Conservation (phyloP, 2,329 filamentous ascomycete species). For the Ophiocordyceps australis region DNA sequence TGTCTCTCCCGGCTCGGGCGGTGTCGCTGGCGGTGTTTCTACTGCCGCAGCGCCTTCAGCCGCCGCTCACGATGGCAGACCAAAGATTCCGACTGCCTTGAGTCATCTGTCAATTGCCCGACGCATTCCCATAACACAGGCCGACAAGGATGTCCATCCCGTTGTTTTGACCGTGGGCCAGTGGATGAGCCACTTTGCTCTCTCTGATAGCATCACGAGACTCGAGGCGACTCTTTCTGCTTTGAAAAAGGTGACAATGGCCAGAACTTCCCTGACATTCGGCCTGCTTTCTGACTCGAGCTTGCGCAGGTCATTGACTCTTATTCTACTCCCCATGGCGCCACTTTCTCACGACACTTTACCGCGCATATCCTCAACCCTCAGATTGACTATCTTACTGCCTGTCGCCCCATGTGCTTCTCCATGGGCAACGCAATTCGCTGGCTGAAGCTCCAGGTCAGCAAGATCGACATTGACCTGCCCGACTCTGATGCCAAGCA, state of each 20-base stretch:
- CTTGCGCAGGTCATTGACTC: slow-evolving; percentile 81
- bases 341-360: slow-evolving; percentile 76
- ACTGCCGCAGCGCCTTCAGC: too few species aligned
- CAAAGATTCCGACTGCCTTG: slow-evolving; percentile 54
- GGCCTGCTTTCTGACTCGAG: too few species aligned
- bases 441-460: slow-evolving; percentile 83
- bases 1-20: slow-evolving; percentile 10
- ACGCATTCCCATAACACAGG: slow-evolving; percentile 31
- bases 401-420: slow-evolving; percentile 88
- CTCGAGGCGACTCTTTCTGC: slow-evolving; percentile 76
- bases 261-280: too few species aligned
- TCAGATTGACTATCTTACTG: slow-evolving; percentile 87
- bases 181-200: slow-evolving; percentile 74
- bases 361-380: slow-evolving; percentile 81
- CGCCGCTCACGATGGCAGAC: slow-evolving; percentile 29
- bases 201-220: slow-evolving; percentile 78
- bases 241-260: slow-evolving; percentile 74
- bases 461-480: slow-evolving; percentile 72
- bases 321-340: slow-evolving; percentile 77
- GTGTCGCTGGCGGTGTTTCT: too few species aligned
- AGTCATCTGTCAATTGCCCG: slow-evolving; percentile 61
- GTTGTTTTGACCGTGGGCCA: slow-evolving; percentile 71
- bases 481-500: slow-evolving; percentile 71
- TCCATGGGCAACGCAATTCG: slow-evolving; percentile 95
- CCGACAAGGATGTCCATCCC: slow-evolving; percentile 70